Conservation (phyloP, 2,329 filamentous ascomycete species). For the Colletotrichum lindemuthianum region DNA sequence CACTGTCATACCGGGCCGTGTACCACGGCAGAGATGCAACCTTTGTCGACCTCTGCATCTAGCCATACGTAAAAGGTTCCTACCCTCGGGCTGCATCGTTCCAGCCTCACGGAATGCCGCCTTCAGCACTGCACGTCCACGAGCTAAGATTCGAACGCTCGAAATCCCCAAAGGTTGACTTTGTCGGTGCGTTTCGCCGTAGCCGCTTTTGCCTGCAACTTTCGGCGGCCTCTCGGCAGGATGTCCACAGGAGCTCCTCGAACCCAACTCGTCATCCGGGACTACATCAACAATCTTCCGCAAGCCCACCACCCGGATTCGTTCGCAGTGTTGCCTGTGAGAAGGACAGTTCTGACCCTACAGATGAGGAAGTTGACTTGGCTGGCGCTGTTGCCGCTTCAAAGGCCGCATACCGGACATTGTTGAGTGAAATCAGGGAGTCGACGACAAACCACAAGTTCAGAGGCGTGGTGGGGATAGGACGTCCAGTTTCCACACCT, state of each 20-base stretch:
- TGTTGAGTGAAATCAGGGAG: too few relatives aligned
- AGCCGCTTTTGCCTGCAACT: constrained; percentile 35
- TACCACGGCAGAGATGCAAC: constrained; percentile 11
- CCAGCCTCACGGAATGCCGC: constrained; percentile 11
- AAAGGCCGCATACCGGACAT: neutral
- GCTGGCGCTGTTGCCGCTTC: neutral
- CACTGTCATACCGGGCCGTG: constrained; percentile 12
- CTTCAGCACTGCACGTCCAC: constrained; percentile 3
- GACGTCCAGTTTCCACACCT: constrained; percentile 8
- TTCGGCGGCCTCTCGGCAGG: constrained; percentile 12
- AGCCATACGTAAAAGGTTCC: constrained; percentile 13
- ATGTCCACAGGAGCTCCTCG: neutral
- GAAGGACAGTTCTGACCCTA: neutral
- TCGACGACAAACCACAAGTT: too few relatives aligned
- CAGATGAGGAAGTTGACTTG: neutral
- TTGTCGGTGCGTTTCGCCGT: constrained; percentile 34
- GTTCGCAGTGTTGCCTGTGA: constrained; percentile 29
- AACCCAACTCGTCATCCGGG: neutral
- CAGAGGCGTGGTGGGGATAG: too few relatives aligned
- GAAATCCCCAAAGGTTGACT: constrained; percentile 34
- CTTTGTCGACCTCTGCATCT: constrained; percentile 9
- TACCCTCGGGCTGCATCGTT: constrained; percentile 6
- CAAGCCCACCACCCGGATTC: constrained; percentile 35
- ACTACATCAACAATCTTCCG: constrained; percentile 3
- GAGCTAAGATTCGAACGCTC: constrained; percentile 34